These are phyloP conservation scores for Ogataea populi-albae DNA, from an alignment of 805 yeast genomes.

Conservation along the genomic window DNA sequence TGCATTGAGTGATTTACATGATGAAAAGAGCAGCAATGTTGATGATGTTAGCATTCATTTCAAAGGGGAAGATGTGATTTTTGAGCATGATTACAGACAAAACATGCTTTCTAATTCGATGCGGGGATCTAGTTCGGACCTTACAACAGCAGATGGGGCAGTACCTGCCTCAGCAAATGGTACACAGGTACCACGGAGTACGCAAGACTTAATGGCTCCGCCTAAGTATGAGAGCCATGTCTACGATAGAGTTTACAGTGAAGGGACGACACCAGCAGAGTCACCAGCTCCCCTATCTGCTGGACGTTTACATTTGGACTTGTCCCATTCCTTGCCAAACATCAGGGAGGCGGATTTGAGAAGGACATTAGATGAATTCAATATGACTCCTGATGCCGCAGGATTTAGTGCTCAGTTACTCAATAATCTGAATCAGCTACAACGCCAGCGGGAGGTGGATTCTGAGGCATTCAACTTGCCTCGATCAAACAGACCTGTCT, in stretches of 20 bases:
- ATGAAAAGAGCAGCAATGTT: slow-evolving; percentile 14
- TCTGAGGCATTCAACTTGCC: slow-evolving; percentile 18
- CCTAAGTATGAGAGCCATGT: slow-evolving; percentile 81
- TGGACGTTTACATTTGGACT: too few relatives aligned
- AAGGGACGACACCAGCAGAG: slow-evolving; percentile 47
- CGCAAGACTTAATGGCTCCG: slow-evolving; percentile 65
- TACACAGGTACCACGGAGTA: slow-evolving; percentile 8
- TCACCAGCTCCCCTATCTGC: slow-evolving; percentile 41
- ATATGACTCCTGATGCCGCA: slow-evolving; percentile 24
- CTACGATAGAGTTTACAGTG: slow-evolving; percentile 77
- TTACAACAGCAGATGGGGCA: slow-evolving; percentile 2
- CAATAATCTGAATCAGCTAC: slow-evolving; percentile 51
- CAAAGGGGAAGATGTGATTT: slow-evolving; percentile 28
- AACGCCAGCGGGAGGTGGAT: slow-evolving; percentile 46
- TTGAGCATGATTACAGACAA: slow-evolving; percentile 20
- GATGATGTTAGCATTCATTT: slow-evolving; percentile 29
- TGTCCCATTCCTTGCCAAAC: too few relatives aligned
- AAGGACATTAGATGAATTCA: slow-evolving; percentile 21
- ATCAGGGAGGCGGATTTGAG: slow-evolving; percentile 7
- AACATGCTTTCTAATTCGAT: background rate
- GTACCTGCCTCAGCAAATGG: slow-evolving; percentile 9
- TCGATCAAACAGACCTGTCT: slow-evolving; percentile 27
- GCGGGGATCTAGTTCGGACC: too few relatives aligned
- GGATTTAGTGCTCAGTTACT: slow-evolving; percentile 36
- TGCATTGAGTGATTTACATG: slow-evolving; percentile 27